These are phyloP conservation scores for Oxyria digyna DNA, from an alignment of 148 eudicot genomes.

Conservation along the genomic window DNA sequence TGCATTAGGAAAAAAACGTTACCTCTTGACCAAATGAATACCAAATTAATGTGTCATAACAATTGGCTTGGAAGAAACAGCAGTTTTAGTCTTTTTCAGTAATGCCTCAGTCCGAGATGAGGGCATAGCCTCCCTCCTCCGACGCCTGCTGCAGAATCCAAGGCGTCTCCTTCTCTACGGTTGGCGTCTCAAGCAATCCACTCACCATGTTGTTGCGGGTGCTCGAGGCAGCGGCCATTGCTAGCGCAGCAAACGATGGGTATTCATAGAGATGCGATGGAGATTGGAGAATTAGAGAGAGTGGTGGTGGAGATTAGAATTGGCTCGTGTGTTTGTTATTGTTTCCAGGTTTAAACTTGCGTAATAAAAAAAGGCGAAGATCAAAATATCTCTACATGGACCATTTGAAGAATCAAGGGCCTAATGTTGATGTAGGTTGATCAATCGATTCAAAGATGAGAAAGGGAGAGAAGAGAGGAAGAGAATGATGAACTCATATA, in stretches of 20 bases:
- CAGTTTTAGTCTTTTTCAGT: too few relatives aligned
- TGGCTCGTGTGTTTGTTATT: background rate
- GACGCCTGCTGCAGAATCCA: constrained; percentile 38
- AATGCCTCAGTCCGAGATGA: too few relatives aligned
- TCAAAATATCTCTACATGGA: constrained; percentile 16
- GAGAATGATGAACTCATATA: too few relatives aligned
- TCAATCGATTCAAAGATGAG: too few relatives aligned
- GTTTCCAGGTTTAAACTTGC: background rate
- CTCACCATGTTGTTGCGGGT: constrained; percentile 7
- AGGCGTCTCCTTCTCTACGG: constrained; percentile 22
- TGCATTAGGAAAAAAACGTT: too few relatives aligned
- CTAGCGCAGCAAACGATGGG: background rate
- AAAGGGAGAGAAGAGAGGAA: too few relatives aligned
- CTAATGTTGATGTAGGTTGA: too few relatives aligned
- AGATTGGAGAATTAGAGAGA: background rate
- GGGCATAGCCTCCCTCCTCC: constrained; percentile 75
- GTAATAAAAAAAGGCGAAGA: background rate
- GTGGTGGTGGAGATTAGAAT: background rate
- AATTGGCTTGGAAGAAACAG: too few relatives aligned
- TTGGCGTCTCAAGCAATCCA: constrained; percentile 28
- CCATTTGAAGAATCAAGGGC: too few relatives aligned
- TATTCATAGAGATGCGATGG: background rate
- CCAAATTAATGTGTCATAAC: too few relatives aligned
- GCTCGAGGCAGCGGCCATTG: background rate
- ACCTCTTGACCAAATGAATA: too few relatives aligned